Evolutionary conservation across 257 asterid genomes (phyloP).

Genomic region (Scutellaria barbata): DNA sequence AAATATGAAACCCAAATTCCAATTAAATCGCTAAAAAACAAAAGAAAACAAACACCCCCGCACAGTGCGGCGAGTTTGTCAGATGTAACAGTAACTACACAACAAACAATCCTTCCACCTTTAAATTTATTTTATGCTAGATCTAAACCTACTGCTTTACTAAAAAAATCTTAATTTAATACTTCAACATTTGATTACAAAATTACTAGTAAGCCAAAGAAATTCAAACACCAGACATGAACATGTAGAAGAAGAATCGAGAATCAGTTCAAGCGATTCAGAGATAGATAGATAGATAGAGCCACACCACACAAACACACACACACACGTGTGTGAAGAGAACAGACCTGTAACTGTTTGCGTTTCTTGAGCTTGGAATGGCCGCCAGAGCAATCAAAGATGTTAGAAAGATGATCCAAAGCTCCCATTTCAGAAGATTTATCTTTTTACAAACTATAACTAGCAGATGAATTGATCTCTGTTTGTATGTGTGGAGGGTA

Average conservation of each 20-base stretch:
- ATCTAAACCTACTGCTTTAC: slow-evolving; percentile 34
- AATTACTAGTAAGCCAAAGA: neutral
- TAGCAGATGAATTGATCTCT: neutral
- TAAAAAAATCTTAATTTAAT: neutral
- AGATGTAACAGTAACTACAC: slow-evolving; percentile 21
- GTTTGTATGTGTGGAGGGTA: neutral
- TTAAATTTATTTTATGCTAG: slow-evolving; percentile 23
- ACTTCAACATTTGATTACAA: neutral
- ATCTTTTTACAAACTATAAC: neutral
- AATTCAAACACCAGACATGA: neutral
- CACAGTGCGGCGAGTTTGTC: slow-evolving; percentile 34
- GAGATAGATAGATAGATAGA: too few relatives aligned
- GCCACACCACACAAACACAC: neutral
- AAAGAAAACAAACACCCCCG: slow-evolving; percentile 4
- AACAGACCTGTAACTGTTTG: slow-evolving; percentile 74
- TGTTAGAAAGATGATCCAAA: slow-evolving; percentile 76
- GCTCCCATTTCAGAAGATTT: slow-evolving; percentile 58
- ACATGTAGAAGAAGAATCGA: neutral
- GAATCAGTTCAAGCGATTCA: neutral
- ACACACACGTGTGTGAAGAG: neutral
- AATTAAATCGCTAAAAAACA: neutral
- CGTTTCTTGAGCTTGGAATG: slow-evolving; percentile 67
- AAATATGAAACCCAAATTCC: neutral
- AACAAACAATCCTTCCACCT: neutral
- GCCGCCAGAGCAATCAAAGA: slow-evolving; percentile 74